Conservation (phyloP, 2,329 filamentous ascomycete genomes). For the Sporothrix sp. region DNA sequence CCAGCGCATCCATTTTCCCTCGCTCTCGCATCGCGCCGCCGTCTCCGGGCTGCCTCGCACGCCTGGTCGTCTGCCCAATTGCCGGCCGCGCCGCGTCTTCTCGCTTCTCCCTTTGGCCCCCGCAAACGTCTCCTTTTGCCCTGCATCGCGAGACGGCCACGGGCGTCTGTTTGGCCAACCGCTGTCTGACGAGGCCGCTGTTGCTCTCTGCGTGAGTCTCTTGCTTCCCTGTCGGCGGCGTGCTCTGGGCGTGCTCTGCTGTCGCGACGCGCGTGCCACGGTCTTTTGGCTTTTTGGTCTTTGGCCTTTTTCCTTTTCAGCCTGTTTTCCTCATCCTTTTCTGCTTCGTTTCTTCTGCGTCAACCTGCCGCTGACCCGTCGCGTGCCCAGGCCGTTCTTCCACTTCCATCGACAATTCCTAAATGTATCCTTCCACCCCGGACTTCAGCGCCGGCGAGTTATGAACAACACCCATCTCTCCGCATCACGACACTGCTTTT, state of each 20-base stretch:
- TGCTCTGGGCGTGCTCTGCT: neutral
- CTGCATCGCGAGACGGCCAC: neutral
- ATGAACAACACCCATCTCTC: conserved; percentile 37
- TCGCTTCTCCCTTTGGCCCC: neutral
- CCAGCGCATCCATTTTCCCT: neutral
- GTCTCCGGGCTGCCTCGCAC: neutral
- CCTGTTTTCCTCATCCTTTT: neutral
- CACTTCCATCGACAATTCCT: neutral
- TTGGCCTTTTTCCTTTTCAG: neutral
- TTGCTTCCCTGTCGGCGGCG: too few species aligned
- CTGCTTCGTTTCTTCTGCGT: too few species aligned
- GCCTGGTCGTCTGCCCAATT: neutral
- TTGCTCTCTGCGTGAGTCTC: neutral
- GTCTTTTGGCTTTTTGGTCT: too few species aligned
- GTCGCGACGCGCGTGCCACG: too few species aligned
- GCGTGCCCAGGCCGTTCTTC: neutral
- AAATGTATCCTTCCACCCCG: conserved; percentile 10
- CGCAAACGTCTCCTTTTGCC: neutral
- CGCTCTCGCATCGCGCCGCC: neutral
- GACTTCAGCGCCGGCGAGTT: conserved; percentile 9
- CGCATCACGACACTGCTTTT: conserved; percentile 35
- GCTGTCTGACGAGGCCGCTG: neutral
- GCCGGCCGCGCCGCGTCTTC: conserved; percentile 2
- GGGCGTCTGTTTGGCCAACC: neutral
- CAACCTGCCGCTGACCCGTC: neutral